These are phyloP conservation scores for Coniochaeta prunicola DNA, from an alignment of 2,329 filamentous ascomycete species.

Conservation along the genomic window DNA sequence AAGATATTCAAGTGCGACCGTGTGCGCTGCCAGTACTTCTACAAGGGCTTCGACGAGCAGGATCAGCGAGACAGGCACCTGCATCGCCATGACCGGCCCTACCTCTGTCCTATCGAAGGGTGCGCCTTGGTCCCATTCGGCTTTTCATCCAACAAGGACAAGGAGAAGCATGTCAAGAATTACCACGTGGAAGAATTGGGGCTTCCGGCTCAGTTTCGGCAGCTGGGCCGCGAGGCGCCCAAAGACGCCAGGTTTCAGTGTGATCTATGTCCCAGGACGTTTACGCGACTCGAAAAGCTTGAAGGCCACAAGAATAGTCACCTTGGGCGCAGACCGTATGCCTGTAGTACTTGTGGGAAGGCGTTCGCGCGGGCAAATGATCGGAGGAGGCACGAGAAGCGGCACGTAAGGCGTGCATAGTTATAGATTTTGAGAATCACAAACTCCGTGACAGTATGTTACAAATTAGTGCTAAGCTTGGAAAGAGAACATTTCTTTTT, in stretches of 20 bases:
- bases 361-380: constrained; percentile 26
- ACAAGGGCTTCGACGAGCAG: constrained; percentile 28
- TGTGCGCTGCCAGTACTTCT: constrained; percentile 33
- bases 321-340: constrained; percentile 14
- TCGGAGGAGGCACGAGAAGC: constrained; percentile 23
- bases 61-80: constrained; percentile 25
- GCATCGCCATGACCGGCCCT: constrained; percentile 31
- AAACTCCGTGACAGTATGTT: not conserved
- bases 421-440: not conserved
- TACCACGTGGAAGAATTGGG: constrained; percentile 18
- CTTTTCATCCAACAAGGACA: constrained; percentile 31
- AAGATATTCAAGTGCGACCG: constrained; percentile 32
- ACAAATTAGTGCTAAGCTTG: too few relatives aligned
- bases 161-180: constrained; percentile 21
- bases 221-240: not conserved
- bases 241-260: constrained; percentile 19
- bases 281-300: constrained; percentile 23
- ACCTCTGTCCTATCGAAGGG: constrained; percentile 21
- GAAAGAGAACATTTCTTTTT: too few relatives aligned
- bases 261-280: constrained; percentile 23
- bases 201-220: constrained; percentile 7
- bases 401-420: constrained; percentile 8
- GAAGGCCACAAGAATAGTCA: constrained; percentile 28
- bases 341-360: constrained; percentile 26
- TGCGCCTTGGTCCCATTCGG: constrained; percentile 28